Evolutionary conservation across 2,329 filamentous ascomycete species (phyloP), one percentile per base, ranked within the genome.

Genomic region (Talaromyces amestolkiae): DNA sequence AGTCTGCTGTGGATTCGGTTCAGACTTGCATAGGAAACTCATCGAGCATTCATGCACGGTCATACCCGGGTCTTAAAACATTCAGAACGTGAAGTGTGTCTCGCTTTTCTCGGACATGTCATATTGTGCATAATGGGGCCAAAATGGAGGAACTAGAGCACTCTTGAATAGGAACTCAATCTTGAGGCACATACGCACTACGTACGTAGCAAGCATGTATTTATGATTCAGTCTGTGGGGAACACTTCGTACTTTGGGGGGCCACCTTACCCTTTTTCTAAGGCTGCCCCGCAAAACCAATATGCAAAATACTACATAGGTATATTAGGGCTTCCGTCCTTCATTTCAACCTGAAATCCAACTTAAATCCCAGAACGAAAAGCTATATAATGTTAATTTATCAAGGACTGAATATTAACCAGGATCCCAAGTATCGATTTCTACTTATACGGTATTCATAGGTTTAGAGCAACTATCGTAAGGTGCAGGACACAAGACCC

Each of bases 111-210:
- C 9, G 53, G 5, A 10, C 53, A 37, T 56, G n/a, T 24, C 51
- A 37, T 56, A 37, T 37, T 19, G 53, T 54, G 51, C 31, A 54
- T 54, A 54, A 54, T 22, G 51, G 51, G 51, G 51, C 51, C 10
- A 37, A 54, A 54, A 22, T 37, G 19, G 53, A 24, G 33, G 31
- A 11, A 35, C 24, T 19, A 31, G 6, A 17, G 49, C 15, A 31
- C 17, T 31, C 17, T 53, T 33, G 49, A 53, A 35, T 11, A 53
- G 15, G 17, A n/a, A 53, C 9, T 33, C 49, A 33, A 19, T 19
- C 27, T 19, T 53, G 27, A 33, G 7, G 17, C 10, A 53, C 13
- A 33, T 33, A 3, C 19, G 27, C 22, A 31, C 27, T 31, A 31
- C 27, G 27, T 51, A 27, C 47, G 24, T 33, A n/a, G 17, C 31